Percentiles rank a stretch among this genome's conserved stretches.
Evolutionary conservation across 2,329 filamentous ascomycete genomes (phyloP).

Genomic region (Stachybotrys chartarum): DNA sequence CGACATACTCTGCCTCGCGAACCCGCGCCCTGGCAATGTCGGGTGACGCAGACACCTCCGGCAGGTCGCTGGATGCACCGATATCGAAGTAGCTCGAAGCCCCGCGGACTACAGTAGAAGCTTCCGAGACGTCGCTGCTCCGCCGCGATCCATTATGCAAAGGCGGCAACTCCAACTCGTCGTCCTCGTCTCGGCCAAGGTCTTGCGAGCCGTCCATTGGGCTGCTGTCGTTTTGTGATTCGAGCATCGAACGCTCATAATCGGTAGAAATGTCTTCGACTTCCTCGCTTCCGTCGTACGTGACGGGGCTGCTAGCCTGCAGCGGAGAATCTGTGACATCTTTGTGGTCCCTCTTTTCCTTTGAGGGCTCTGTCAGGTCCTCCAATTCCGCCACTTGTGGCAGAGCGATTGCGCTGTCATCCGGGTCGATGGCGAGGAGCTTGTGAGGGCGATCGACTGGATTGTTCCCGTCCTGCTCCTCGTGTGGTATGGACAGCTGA

Average conservation of each 20-base stretch:
- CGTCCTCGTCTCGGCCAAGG: constrained; percentile 15
- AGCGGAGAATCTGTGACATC: background rate
- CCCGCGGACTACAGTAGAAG: constrained; percentile 31
- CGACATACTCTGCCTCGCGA: constrained; percentile 25
- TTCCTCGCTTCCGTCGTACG: background rate
- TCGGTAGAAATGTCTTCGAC: background rate
- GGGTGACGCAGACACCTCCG: constrained; percentile 38
- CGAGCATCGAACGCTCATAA: background rate
- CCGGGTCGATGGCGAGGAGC: background rate
- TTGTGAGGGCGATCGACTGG: background rate
- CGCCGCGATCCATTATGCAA: constrained; percentile 21
- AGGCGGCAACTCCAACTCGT: constrained; percentile 27
- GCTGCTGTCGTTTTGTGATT: background rate
- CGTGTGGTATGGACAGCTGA: constrained; percentile 11
- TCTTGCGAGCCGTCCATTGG: constrained; percentile 4
- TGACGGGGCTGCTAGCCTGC: background rate
- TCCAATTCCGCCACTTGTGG: background rate
- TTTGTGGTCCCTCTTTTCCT: background rate
- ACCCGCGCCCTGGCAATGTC: constrained; percentile 18
- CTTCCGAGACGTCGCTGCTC: constrained; percentile 24
- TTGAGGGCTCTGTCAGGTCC: constrained; percentile 1
- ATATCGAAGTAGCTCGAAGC: constrained; percentile 29
- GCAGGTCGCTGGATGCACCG: constrained; percentile 30
- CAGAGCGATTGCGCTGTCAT: background rate
- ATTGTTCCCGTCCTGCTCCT: background rate